Evolutionary conservation across 768 basidiomycete genomes (phyloP).

Genomic region (Suillus hirtellus): DNA sequence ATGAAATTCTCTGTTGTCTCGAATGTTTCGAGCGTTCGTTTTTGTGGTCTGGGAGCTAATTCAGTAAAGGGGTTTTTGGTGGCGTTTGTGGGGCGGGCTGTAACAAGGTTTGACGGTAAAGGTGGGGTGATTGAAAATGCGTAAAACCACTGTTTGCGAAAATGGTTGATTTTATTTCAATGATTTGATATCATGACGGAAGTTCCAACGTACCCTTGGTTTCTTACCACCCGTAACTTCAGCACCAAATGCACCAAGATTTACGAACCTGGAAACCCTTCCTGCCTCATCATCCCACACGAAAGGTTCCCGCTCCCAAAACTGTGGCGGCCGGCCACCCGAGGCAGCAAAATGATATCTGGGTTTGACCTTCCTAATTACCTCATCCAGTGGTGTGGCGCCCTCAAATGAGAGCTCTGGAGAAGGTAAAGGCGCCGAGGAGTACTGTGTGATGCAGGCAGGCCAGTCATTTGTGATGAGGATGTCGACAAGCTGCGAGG

Average conservation of each 20-base stretch:
- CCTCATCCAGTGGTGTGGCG: slow-evolving; percentile 63
- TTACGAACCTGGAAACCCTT: slow-evolving; percentile 74
- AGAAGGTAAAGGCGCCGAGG: slow-evolving; percentile 50
- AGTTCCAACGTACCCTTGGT: slow-evolving; percentile 63
- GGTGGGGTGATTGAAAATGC: slow-evolving; percentile 83
- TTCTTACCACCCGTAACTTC: slow-evolving; percentile 64
- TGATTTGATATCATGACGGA: background rate
- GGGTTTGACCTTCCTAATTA: slow-evolving; percentile 68
- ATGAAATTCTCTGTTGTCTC: slow-evolving; percentile 62
- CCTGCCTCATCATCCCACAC: slow-evolving; percentile 73
- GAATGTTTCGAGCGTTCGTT: slow-evolving; percentile 53
- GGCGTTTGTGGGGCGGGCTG: slow-evolving; percentile 55
- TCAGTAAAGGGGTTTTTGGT: slow-evolving; percentile 73
- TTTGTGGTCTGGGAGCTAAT: slow-evolving; percentile 37
- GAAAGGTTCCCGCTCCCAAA: slow-evolving; percentile 97
- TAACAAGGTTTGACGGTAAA: slow-evolving; percentile 35
- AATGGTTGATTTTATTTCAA: background rate
- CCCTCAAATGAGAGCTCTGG: slow-evolving; percentile 43
- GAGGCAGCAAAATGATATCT: slow-evolving; percentile 84
- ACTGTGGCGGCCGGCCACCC: slow-evolving; percentile 65
- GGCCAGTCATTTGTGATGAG: slow-evolving; percentile 84
- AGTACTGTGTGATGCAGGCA: slow-evolving; percentile 58
- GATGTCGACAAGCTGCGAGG: slow-evolving; percentile 74
- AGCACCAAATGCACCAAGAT: slow-evolving; percentile 85
- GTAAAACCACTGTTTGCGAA: slow-evolving; percentile 83